Evolutionary conservation across 2,329 filamentous ascomycete genomes (phyloP), one percentile per base, ranked within the genome.

Genomic region (Aureobasidium melanogenum): DNA sequence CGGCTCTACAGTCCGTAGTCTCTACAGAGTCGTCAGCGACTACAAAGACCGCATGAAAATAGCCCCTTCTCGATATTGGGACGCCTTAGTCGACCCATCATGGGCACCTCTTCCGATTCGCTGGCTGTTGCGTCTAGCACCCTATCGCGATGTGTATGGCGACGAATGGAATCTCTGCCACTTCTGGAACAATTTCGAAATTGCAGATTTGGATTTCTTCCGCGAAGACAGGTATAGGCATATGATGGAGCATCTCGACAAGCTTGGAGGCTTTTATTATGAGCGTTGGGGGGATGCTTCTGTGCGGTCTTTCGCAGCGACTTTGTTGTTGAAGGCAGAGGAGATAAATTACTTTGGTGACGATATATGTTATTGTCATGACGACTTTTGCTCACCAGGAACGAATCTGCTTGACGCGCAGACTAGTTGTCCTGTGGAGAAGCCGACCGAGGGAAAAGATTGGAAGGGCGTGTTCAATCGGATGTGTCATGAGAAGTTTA

Each of bases 101-200:
- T 66, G 65, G 65, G 65, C 65, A 14, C 65, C 65, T 4, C 43
- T 52, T 14, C 64, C 64, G 70, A 73, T 39, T 69, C 79, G 44
- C 67, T 80, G 32, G 67, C 81, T 36, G 75, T 80, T 66, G 69
- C 75, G 68, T 8, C 63, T 64, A 39, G 34, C 26, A 1, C 62
- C 52, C 19, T 60, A 60, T 47, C 47, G 61, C 14, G 66, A 65
- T 24, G 69, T 68, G 55, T 71, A 74, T 17, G 52, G 52, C 52
- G 52, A 56, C 28, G 74, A 78, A 62, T 82, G 79, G 71, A 79
- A 79, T 64, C 77, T 77, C 52, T 80, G 78, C 66, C 77, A 79
- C 59, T 76, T 80, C 68, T 79, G 80, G 63, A 77, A 78, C 10
- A 80, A 80, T 62, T 82, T 84, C 62, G 82, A 84, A 67, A 78